These are phyloP conservation scores for Tuber melanosporum DNA, from an alignment of 495 filamentous ascomycete species.

Conservation along the genomic window DNA sequence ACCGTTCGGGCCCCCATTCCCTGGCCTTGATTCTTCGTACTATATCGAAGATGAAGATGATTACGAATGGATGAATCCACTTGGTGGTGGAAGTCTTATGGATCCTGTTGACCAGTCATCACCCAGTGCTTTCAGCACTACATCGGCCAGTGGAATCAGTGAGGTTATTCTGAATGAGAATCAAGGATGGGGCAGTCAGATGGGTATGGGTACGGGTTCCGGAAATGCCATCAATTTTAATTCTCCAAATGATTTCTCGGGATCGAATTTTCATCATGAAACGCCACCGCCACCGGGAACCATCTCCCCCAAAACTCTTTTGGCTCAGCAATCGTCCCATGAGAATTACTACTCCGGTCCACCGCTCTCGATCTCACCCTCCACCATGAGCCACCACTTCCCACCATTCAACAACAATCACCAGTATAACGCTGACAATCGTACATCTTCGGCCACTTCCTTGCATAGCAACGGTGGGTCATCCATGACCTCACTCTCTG, in stretches of 20 bases:
- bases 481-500: conserved; percentile 58
- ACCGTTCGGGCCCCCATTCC: conserved; percentile 62
- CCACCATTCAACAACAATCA: conserved; percentile 13
- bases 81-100: conserved; percentile 70
- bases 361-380: conserved; percentile 40
- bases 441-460: conserved; percentile 27
- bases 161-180: conserved; percentile 78
- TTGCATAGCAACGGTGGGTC: conserved; percentile 26
- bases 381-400: conserved; percentile 38
- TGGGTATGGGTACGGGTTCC: conserved; percentile 25
- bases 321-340: conserved; percentile 43
- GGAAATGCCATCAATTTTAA: conserved; percentile 40
- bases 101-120: conserved; percentile 76
- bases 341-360: conserved; percentile 41
- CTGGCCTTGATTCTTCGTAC: conserved; percentile 50
- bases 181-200: conserved; percentile 31
- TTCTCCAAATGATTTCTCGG: conserved; percentile 39
- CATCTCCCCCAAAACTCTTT: conserved; percentile 56
- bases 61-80: conserved; percentile 77
- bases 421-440: background rate
- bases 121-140: conserved; percentile 87
- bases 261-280: conserved; percentile 52
- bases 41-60: conserved; percentile 61
- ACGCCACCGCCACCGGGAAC: conserved; percentile 55
- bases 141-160: conserved; percentile 84